These are phyloP conservation scores for Heterobasidion parviporum DNA, from an alignment of 1,284 basidiomycete genomes.

Conservation along the genomic window DNA sequence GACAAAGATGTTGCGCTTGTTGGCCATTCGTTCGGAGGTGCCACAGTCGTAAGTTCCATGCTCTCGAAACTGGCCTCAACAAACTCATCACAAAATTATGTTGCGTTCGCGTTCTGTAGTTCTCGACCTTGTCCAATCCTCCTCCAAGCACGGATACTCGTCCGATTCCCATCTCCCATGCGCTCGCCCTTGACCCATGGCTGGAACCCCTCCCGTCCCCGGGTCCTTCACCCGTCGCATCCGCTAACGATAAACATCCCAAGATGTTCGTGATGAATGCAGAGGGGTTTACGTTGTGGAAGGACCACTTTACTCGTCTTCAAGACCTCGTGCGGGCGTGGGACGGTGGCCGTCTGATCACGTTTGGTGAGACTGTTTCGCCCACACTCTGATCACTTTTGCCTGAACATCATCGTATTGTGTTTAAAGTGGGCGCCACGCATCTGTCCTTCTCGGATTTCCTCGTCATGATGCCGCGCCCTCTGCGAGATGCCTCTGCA, in stretches of 20 bases:
- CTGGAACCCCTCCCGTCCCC: conserved; percentile 61
- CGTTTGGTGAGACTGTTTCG: conserved; percentile 31
- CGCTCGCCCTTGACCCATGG: conserved; percentile 71
- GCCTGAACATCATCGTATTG: neutral
- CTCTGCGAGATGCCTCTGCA: conserved; percentile 15
- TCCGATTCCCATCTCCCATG: conserved; percentile 43
- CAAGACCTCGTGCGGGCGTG: conserved; percentile 42
- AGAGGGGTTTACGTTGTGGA: conserved; percentile 68
- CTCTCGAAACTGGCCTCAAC: conserved; percentile 4
- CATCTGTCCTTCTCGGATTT: conserved; percentile 59
- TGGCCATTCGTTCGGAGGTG: conserved; percentile 76
- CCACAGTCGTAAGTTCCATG: conserved; percentile 47
- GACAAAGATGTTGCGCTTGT: conserved; percentile 41
- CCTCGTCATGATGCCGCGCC: conserved; percentile 25
- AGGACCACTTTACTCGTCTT: conserved; percentile 55
- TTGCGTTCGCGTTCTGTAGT: conserved; percentile 22
- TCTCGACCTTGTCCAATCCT: conserved; percentile 45
- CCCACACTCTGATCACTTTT: neutral
- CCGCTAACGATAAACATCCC: conserved; percentile 12
- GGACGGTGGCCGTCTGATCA: conserved; percentile 38
- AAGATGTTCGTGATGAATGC: conserved; percentile 62
- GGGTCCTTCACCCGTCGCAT: conserved; percentile 25
- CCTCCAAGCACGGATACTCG: conserved; percentile 23
- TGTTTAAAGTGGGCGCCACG: conserved; percentile 29
- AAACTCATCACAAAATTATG: neutral